A percentile compares a stretch with the other conserved stretches of the same genome.
phyloP scores from a whole-genome alignment of 306 rosid genomes.

The Dryas drummondii region DNA sequence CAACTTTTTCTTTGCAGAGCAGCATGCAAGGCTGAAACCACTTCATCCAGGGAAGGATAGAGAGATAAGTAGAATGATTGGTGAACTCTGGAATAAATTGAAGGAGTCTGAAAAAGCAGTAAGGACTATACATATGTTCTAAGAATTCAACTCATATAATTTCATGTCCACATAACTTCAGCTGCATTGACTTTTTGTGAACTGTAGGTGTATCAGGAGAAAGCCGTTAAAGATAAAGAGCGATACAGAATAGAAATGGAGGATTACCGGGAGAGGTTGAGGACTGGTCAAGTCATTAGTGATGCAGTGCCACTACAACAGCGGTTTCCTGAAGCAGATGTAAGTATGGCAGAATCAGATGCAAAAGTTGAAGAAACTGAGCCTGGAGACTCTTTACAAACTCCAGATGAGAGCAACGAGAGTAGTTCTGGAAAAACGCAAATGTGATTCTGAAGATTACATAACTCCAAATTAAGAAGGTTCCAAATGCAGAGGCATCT shows the following conservation, averaged over 20 bases:
- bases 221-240: conserved; percentile 82
- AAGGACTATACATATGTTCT: conserved; percentile 21
- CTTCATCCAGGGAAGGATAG: conserved; percentile 83
- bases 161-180: neutral
- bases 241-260: conserved; percentile 83
- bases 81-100: conserved; percentile 88
- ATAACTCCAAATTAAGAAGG: conserved; percentile 36
- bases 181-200: conserved; percentile 7
- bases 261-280: conserved; percentile 60
- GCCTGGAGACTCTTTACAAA: conserved; percentile 36
- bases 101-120: conserved; percentile 61
- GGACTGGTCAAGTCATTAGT: conserved; percentile 52
- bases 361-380: conserved; percentile 45
- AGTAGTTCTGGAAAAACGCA: conserved; percentile 41
- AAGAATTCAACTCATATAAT: neutral
- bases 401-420: conserved; percentile 18
- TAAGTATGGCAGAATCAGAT: conserved; percentile 43
- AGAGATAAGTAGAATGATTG: conserved; percentile 88
- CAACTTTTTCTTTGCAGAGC: conserved; percentile 93
- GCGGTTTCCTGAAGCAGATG: conserved; percentile 50
- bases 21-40: conserved; percentile 79
- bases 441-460: conserved; percentile 50
- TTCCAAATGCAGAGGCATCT: conserved; percentile 31
- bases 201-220: conserved; percentile 79
- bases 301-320: conserved; percentile 78